Percentiles rank a stretch among this genome's conserved stretches.
phyloP scores from a whole-genome alignment of 2,329 filamentous ascomycete species.

The Cordyceps farinosa region DNA sequence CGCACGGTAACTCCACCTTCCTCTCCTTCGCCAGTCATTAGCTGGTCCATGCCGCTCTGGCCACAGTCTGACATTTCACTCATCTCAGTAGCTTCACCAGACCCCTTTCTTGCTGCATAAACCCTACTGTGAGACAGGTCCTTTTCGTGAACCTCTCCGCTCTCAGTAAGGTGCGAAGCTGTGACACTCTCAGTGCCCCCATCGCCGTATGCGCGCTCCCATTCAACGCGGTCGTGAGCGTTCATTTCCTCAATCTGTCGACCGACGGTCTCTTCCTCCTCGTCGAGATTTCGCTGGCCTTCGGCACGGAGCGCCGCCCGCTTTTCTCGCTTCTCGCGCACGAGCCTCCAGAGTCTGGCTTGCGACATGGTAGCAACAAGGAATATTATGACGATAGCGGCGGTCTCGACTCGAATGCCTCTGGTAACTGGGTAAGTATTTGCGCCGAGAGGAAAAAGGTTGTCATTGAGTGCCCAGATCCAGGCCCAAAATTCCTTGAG shows the following conservation, averaged over 20 bases:
- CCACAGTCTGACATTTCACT: conserved; percentile 41
- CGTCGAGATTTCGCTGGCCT: conserved; percentile 51
- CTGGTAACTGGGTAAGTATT: conserved; percentile 80
- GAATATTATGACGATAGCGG: conserved; percentile 69
- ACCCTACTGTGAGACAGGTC: conserved; percentile 33
- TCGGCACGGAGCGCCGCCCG: conserved; percentile 49
- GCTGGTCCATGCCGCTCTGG: conserved; percentile 30
- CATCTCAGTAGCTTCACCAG: conserved; percentile 53
- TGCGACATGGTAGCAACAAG: conserved; percentile 78
- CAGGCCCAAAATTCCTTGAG: conserved; percentile 96
- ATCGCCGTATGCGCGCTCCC: conserved; percentile 76
- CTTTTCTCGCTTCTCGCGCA: conserved; percentile 59
- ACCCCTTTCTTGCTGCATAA: conserved; percentile 33
- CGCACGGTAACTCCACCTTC: conserved; percentile 50
- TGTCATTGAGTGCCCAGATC: conserved; percentile 76
- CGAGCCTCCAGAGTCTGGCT: conserved; percentile 78
- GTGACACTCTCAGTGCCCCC: conserved; percentile 38
- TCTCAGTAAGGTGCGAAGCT: conserved; percentile 47
- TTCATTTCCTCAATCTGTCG: conserved; percentile 61
- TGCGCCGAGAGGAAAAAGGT: conserved; percentile 73
- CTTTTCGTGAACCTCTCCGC: conserved; percentile 50
- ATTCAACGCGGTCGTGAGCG: conserved; percentile 59
- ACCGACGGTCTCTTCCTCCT: conserved; percentile 68
- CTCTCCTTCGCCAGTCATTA: conserved; percentile 41
- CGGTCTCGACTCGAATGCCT: conserved; percentile 81